Conservation (phyloP, 2,329 filamentous ascomycete genomes). For the Sporothrix pallida region DNA sequence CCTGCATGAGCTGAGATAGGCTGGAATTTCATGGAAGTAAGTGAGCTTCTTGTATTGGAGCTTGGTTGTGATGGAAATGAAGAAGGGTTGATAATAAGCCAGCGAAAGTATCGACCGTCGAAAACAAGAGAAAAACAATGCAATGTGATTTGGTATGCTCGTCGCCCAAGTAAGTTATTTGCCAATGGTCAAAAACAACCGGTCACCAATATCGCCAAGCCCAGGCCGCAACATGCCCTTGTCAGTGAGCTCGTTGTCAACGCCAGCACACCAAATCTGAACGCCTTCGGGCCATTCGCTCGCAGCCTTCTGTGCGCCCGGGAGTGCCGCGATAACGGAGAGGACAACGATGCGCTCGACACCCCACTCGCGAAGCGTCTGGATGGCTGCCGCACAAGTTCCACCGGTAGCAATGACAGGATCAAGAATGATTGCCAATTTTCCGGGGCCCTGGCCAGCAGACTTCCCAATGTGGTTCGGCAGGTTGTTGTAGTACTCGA, state of each 20-base stretch:
- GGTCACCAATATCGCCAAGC: slow-evolving; percentile 86
- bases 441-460: slow-evolving; percentile 48
- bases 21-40: background rate
- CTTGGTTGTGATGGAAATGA: background rate
- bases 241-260: slow-evolving; percentile 76
- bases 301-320: slow-evolving; percentile 74
- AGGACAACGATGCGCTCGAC: slow-evolving; percentile 80
- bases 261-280: slow-evolving; percentile 80
- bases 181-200: slow-evolving; percentile 85
- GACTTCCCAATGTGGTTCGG: slow-evolving; percentile 67
- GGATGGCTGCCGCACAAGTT: slow-evolving; percentile 86
- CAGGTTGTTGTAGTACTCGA: slow-evolving; percentile 98
- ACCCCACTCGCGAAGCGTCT: slow-evolving; percentile 89
- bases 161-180: slow-evolving; percentile 59
- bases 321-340: slow-evolving; percentile 72
- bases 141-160: background rate
- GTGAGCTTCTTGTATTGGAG: background rate
- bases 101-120: background rate
- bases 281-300: slow-evolving; percentile 77
- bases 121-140: background rate
- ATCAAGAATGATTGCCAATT: slow-evolving; percentile 82
- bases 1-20: slow-evolving; percentile 36
- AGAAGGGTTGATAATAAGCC: slow-evolving; percentile 3
- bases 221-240: slow-evolving; percentile 90
- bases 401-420: slow-evolving; percentile 94